Conservation (phyloP, 805 yeast species). For the Saccharomycopsis javanensis region DNA sequence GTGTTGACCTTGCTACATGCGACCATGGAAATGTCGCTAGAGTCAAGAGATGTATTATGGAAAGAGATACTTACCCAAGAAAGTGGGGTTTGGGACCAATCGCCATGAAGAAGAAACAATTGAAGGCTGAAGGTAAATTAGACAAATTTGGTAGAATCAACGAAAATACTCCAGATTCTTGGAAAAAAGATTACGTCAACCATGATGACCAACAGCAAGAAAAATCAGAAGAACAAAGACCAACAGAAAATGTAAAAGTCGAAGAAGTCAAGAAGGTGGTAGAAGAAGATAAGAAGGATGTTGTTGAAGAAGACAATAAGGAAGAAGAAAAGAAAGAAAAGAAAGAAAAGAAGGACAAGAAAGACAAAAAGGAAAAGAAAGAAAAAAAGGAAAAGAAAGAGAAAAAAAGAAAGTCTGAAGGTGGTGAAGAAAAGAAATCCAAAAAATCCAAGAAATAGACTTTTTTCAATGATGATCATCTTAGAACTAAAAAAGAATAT, state of each 20-base stretch:
- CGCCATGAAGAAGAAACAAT: conserved; percentile 96
- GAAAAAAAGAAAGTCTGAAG: conserved; percentile 26
- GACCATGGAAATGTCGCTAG: conserved; percentile 98
- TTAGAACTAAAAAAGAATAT: not conserved
- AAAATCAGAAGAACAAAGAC: conserved; percentile 24
- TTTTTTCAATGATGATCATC: not conserved
- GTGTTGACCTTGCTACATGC: conserved; percentile 91
- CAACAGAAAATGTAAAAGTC: conserved; percentile 28
- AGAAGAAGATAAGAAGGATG: conserved; percentile 37
- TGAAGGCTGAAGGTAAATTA: conserved; percentile 93
- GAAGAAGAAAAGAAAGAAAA: conserved; percentile 42
- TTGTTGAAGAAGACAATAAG: conserved; percentile 45
- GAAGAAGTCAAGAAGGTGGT: conserved; percentile 23
- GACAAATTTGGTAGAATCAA: conserved; percentile 92
- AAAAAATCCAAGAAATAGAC: conserved; percentile 29
- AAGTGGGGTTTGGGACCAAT: conserved; percentile 99
- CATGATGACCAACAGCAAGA: conserved; percentile 49
- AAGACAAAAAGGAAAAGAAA: conserved; percentile 45
- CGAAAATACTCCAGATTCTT: conserved; percentile 85
- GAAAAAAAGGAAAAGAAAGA: conserved; percentile 39
- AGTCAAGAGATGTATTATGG: conserved; percentile 99
- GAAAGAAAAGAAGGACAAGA: conserved; percentile 49
- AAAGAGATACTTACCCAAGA: conserved; percentile 97
- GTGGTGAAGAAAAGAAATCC: conserved; percentile 32
- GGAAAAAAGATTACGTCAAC: conserved; percentile 81